These are phyloP conservation scores for Phaeosphaeriaceae sp. DNA, from an alignment of 2,329 filamentous ascomycete species.

Conservation along the genomic window DNA sequence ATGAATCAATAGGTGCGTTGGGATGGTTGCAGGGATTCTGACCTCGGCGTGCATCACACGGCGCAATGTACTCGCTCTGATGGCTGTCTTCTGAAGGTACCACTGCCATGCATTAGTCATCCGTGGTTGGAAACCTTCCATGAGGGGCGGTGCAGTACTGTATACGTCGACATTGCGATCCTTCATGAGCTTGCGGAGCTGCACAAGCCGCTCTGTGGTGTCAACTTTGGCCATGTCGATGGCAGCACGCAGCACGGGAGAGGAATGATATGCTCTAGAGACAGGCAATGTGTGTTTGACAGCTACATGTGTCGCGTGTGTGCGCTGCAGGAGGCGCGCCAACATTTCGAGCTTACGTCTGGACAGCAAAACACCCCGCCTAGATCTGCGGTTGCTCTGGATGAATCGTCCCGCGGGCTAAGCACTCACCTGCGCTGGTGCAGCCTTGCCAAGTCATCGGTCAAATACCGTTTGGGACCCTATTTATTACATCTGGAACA, in stretches of 20 bases:
- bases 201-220: constrained; percentile 76
- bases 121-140: background rate
- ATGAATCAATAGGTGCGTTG: constrained; percentile 34
- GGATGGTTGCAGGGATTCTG: constrained; percentile 25
- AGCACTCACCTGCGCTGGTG: background rate
- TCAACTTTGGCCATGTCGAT: constrained; percentile 78
- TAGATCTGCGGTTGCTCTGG: constrained; percentile 15
- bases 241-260: constrained; percentile 28
- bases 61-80: constrained; percentile 96
- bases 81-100: constrained; percentile 97
- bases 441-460: background rate
- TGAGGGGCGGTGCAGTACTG: constrained; percentile 63
- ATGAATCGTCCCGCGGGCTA: background rate
- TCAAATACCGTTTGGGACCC: no score
- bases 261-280: constrained; percentile 39
- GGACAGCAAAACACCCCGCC: constrained; percentile 29
- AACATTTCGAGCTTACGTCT: constrained; percentile 38
- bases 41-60: constrained; percentile 88
- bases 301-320: constrained; percentile 40
- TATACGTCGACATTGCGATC: constrained; percentile 88
- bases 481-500: no score
- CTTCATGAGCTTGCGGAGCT: constrained; percentile 85
- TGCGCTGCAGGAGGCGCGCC: constrained; percentile 36
- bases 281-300: constrained; percentile 16
- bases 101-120: constrained; percentile 65